phyloP scores from a whole-genome alignment of 2,329 filamentous ascomycete genomes.

The Fusarium sp. region DNA sequence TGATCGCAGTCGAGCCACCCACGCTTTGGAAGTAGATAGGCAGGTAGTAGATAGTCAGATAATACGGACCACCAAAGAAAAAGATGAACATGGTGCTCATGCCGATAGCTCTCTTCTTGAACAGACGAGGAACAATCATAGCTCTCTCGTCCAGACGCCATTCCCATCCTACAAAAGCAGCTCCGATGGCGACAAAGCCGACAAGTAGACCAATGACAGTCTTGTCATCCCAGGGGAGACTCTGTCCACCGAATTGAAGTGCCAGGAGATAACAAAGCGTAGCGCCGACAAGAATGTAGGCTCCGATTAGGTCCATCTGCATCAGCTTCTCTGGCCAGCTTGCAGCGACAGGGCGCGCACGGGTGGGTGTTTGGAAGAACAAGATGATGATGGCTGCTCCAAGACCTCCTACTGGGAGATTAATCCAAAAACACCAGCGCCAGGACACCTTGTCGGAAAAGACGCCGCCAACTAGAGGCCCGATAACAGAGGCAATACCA shows the following conservation, averaged over 20 bases:
- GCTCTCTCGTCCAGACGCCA: conserved; percentile 57
- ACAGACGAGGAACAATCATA: conserved; percentile 54
- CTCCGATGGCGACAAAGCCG: conserved; percentile 48
- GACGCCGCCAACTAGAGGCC: conserved; percentile 50
- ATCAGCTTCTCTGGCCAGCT: conserved; percentile 56
- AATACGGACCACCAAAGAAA: conserved; percentile 56
- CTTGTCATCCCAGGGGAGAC: conserved; percentile 54
- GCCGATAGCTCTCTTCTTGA: conserved; percentile 51
- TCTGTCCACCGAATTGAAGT: conserved; percentile 59
- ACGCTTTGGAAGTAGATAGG: conserved; percentile 60
- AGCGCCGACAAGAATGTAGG: conserved; percentile 56
- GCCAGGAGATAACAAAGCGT: conserved; percentile 57
- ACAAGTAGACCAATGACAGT: conserved; percentile 56
- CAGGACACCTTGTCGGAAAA: conserved; percentile 51
- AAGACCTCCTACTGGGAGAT: conserved; percentile 50
- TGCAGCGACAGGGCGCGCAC: conserved; percentile 46
- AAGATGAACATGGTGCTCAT: conserved; percentile 53
- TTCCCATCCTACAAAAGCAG: conserved; percentile 51
- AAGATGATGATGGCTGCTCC: conserved; percentile 49
- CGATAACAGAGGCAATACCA: conserved; percentile 50
- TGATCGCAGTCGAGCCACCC: conserved; percentile 51
- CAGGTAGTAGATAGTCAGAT: conserved; percentile 58
- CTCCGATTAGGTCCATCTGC: conserved; percentile 60
- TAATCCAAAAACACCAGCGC: conserved; percentile 55
- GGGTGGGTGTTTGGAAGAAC: conserved; percentile 55